Conservation (phyloP, 2,329 filamentous ascomycete genomes). For the Venturia nashicola region DNA sequence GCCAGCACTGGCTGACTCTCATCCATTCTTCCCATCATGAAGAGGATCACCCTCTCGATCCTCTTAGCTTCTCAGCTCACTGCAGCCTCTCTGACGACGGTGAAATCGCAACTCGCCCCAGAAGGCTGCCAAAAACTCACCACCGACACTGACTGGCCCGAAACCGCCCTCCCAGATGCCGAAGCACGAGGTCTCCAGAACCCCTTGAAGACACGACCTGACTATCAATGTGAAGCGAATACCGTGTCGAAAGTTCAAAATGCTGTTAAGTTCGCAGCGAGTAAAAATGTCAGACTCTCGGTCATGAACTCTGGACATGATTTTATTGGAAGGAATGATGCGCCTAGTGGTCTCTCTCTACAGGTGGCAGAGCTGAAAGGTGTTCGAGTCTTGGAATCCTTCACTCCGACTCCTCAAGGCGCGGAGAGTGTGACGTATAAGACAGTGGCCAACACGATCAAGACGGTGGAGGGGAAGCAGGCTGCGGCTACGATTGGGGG, state of each 20-base stretch:
- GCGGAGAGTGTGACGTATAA: neutral
- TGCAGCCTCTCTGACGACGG: no score
- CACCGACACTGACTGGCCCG: slow-evolving; percentile 8
- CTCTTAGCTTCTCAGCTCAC: no score
- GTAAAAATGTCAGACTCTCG: slow-evolving; percentile 1
- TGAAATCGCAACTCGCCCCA: no score
- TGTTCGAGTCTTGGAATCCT: slow-evolving; percentile 1
- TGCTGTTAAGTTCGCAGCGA: slow-evolving; percentile 4
- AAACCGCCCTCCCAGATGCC: neutral
- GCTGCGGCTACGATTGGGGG: slow-evolving; percentile 8
- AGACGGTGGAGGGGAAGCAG: neutral
- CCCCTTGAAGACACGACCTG: neutral
- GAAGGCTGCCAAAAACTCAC: slow-evolving; percentile 5
- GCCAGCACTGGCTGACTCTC: no score
- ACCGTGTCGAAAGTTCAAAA: neutral
- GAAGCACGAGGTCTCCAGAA: neutral
- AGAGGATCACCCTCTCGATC: no score
- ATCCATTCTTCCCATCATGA: no score
- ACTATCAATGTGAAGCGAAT: neutral
- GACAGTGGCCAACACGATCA: slow-evolving; percentile 1
- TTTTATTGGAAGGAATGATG: neutral
- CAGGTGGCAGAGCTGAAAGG: slow-evolving; percentile 1
- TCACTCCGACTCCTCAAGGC: neutral
- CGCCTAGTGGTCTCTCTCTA: slow-evolving; percentile 1
- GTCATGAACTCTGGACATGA: slow-evolving; percentile 6